These are phyloP conservation scores for Fraxinus nigra DNA, from an alignment of 305 asterid genomes.

Conservation along the genomic window DNA sequence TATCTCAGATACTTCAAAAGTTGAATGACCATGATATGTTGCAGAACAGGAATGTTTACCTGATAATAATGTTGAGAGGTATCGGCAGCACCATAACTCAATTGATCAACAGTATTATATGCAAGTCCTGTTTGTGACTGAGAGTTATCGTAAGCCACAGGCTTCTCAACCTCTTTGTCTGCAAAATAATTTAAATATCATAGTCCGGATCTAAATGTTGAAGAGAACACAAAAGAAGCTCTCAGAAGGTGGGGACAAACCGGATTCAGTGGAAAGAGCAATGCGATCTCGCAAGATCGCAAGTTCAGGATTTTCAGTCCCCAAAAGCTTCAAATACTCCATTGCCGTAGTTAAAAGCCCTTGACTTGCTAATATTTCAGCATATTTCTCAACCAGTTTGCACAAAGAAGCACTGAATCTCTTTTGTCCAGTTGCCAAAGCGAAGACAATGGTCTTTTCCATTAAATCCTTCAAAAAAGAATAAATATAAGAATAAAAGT, in stretches of 20 bases:
- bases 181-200: slow-evolving; percentile 16
- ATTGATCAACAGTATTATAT: slow-evolving; percentile 47
- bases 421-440: slow-evolving; percentile 93
- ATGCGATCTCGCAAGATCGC: slow-evolving; percentile 80
- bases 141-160: slow-evolving; percentile 46
- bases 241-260: slow-evolving; percentile 31
- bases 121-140: slow-evolving; percentile 47
- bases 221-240: not conserved
- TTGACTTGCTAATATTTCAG: slow-evolving; percentile 96
- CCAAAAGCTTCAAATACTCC: slow-evolving; percentile 91
- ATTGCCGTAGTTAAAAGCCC: slow-evolving; percentile 93
- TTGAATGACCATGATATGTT: not conserved
- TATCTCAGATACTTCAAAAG: slow-evolving; percentile 9
- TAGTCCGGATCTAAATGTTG: not conserved
- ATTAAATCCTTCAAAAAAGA: slow-evolving; percentile 68
- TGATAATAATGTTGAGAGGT: slow-evolving; percentile 61
- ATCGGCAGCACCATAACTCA: slow-evolving; percentile 49
- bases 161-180: slow-evolving; percentile 57
- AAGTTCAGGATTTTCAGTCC: slow-evolving; percentile 87
- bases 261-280: slow-evolving; percentile 75
- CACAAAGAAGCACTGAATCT: slow-evolving; percentile 79
- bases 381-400: slow-evolving; percentile 92
- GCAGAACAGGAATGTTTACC: slow-evolving; percentile 40
- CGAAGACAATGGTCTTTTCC: slow-evolving; percentile 95
- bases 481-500: slow-evolving; percentile 18